Conservation (phyloP, 768 basidiomycete species). For the Coprinellus micaceus region DNA sequence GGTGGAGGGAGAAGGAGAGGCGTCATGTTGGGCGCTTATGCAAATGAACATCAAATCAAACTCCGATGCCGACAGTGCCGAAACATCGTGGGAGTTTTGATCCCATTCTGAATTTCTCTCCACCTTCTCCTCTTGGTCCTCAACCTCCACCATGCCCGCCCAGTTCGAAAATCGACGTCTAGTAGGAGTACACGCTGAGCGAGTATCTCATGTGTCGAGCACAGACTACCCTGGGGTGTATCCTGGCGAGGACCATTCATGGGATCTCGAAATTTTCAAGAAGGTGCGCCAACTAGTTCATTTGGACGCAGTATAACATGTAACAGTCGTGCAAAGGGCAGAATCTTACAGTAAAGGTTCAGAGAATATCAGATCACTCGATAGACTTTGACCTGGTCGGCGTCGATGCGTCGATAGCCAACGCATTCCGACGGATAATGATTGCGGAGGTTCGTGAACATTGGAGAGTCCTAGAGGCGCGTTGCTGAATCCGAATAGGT, state of each 20-base stretch:
- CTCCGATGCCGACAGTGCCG: neutral
- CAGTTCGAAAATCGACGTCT: conserved; percentile 41
- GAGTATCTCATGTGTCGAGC: conserved; percentile 76
- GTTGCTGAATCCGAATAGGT: conserved; percentile 47
- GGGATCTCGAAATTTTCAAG: conserved; percentile 74
- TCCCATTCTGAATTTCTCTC: neutral
- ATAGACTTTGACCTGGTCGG: conserved; percentile 95
- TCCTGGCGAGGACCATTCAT: conserved; percentile 79
- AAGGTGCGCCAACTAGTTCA: conserved; percentile 47
- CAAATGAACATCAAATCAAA: too few species aligned
- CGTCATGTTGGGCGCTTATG: too few species aligned
- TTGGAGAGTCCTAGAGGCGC: neutral
- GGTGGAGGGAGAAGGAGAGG: too few species aligned
- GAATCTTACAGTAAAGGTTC: conserved; percentile 72
- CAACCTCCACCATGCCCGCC: neutral
- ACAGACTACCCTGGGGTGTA: conserved; percentile 90
- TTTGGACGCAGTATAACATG: conserved; percentile 10
- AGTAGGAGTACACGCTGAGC: conserved; percentile 67
- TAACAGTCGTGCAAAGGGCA: conserved; percentile 38
- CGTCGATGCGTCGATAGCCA: conserved; percentile 93
- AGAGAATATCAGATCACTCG: conserved; percentile 75
- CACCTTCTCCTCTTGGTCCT: neutral
- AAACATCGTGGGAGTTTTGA: neutral
- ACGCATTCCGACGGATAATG: conserved; percentile 87
- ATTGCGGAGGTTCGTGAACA: conserved; percentile 77